Base-by-base conservation (phyloP, 2,329 filamentous ascomycete species). In the Pezizomycotina sp. region DNA sequence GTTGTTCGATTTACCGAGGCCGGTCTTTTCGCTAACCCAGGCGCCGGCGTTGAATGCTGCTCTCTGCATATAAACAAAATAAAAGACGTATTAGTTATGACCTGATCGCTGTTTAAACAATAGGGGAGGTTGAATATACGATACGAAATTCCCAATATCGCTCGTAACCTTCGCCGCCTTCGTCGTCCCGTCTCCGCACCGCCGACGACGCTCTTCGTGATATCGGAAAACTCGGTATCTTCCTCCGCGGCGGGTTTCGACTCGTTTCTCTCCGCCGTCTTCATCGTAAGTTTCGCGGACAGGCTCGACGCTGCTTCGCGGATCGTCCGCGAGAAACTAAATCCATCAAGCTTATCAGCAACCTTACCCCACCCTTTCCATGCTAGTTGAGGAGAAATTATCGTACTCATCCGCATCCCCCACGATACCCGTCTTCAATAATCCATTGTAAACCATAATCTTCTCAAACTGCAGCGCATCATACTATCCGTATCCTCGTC, bases 11-110 rank as follows among this genome's bases (percentile, higher is more conserved):
- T 31, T 20, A 1, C 18, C 8, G 6, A 31, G 13, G 1, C 41
- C 46, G 5, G 47, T 29, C 32, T 48, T 48, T 27, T 37, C 42
- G n/a, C 48, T 41, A 13, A 47, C 35, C 46, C 47, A 50, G 20
- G 34, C 36, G 9, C 48, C 47, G 18, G 44, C 43, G 15, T 30
- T 34, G 15, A 43, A 46, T 4, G 37, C 42, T 5, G 44, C 44
- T 15, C 38, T 26, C 41, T 43, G 31, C 31, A 9, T 4, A 12
- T n/a, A 5, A 27, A n/a, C n/a, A n/a, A n/a, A n/a, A n/a, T n/a
- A n/a, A n/a, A n/a, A n/a, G n/a, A n/a, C n/a, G n/a, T n/a, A n/a
- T n/a, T n/a, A n/a, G n/a, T n/a, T n/a, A n/a, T n/a, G n/a, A n/a
- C n/a, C n/a, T n/a, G n/a, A n/a, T n/a, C n/a, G n/a, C n/a, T n/a